Evolutionary conservation across 2,329 filamentous ascomycete species (phyloP), one percentile per base, ranked within the genome.

Genomic region (Hymenoscyphus fraxineus): DNA sequence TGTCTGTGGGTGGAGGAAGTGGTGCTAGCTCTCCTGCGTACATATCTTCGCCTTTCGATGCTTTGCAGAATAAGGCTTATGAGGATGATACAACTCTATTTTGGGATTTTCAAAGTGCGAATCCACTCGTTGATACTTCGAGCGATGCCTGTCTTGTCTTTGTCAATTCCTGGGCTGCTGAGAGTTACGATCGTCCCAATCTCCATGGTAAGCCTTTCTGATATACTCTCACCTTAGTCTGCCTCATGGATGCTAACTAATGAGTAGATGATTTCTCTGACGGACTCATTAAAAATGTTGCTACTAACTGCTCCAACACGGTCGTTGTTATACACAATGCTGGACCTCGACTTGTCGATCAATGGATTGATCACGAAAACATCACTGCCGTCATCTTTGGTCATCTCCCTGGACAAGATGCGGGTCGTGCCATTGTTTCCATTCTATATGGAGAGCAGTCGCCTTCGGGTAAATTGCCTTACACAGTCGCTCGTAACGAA

Each of bases 341-440:
- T 0, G 87, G 87, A 0, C 41, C 41, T 12, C 79, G 85, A 0
- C 73, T 86, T 0, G 82, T 88, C 0, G 85, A 88, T 63, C 75
- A 77, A 0, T 89, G 91, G 88, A 87, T 93, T 68, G 86, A 93
- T 56, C 78, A 90, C 0, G 86, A 89, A 1, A 85, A 85, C 27
- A 85, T 96, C 67, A 91, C 92, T 73, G 87, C 89, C 0, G 87
- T 95, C 0, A 74, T 96, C 1, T 82, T 93, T 56, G 91, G 90
- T 13, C 89, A 95, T 70, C 80, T 96, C 0, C 92, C 92, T 0
- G 92, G 92, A 1, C 87, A 96, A 73, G 92, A 96, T 74, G 91
- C 88, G 39, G 92, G 92, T 9, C 88, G 89, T 66, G 90, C 92
- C 0, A 80, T 96, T 2, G 84, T 85, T 1, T 83, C 88, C 31